phyloP scores from a whole-genome alignment of 306 rosid species.

The Vicia sativa region DNA sequence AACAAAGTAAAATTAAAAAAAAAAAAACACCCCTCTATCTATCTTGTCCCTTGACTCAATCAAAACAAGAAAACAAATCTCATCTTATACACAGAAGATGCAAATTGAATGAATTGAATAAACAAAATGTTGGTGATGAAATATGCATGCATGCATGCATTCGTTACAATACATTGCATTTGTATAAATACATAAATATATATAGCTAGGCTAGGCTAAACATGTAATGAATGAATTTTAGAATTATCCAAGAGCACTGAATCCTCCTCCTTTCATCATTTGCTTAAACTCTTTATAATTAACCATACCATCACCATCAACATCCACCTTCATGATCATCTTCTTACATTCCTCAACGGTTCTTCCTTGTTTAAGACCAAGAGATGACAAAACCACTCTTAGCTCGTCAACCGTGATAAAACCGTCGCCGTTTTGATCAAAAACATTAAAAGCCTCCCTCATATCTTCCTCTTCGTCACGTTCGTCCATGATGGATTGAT shows the following conservation, averaged over 20 bases:
- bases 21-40: neutral
- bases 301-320: slow-evolving; percentile 87
- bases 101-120: slow-evolving; percentile 19
- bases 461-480: slow-evolving; percentile 75
- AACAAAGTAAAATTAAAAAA: slow-evolving; percentile 15
- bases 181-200: neutral
- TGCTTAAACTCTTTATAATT: slow-evolving; percentile 76
- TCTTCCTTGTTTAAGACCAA: slow-evolving; percentile 86
- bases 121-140: slow-evolving; percentile 3
- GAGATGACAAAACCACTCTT: slow-evolving; percentile 64
- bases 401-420: slow-evolving; percentile 81
- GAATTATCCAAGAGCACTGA: slow-evolving; percentile 50
- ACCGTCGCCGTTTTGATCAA: slow-evolving; percentile 83
- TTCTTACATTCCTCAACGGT: slow-evolving; percentile 75
- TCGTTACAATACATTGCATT: neutral
- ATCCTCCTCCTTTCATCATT: slow-evolving; percentile 88
- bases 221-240: neutral
- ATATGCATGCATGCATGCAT: slow-evolving; percentile 4
- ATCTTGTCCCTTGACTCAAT: slow-evolving; percentile 7
- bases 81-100: neutral
- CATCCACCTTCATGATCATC: slow-evolving; percentile 88
- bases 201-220: slow-evolving; percentile 26
- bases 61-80: neutral
- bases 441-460: slow-evolving; percentile 83
- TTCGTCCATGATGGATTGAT: slow-evolving; percentile 68